Conservation (phyloP, 495 filamentous ascomycete genomes). For the Aspergillus avenaceus region DNA sequence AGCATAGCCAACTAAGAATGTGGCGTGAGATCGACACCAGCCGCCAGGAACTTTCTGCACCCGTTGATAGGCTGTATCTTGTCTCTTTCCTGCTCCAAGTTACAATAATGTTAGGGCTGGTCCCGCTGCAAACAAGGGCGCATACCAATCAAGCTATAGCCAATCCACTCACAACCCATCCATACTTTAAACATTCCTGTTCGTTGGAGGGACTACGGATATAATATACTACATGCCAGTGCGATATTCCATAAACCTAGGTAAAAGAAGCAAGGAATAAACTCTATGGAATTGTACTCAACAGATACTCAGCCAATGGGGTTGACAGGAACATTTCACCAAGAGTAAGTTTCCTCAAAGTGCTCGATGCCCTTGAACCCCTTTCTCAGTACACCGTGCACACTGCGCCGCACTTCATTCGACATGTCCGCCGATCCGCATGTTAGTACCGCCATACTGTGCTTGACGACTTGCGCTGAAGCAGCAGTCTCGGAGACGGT, state of each 20-base stretch:
- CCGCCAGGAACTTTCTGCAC: no score
- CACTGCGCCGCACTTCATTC: constrained; percentile 30
- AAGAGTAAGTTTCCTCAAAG: constrained; percentile 25
- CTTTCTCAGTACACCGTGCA: constrained; percentile 17
- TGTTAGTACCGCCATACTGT: constrained; percentile 32
- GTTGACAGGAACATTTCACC: not conserved
- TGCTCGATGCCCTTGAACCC: constrained; percentile 20
- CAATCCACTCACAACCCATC: no score
- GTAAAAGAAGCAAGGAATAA: not conserved
- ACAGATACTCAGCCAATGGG: no score
- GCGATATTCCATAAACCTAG: not conserved
- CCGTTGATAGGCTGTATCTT: no score
- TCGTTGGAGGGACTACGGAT: no score
- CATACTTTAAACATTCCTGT: no score
- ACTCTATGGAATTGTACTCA: no score
- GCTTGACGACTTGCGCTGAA: constrained; percentile 5
- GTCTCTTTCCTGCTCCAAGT: no score
- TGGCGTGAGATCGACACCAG: no score
- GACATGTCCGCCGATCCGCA: constrained; percentile 37
- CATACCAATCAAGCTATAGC: not conserved
- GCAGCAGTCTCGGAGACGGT: constrained; percentile 14
- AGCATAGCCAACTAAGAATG: no score
- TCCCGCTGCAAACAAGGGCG: not conserved
- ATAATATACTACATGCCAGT: not conserved
- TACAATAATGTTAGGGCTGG: no score